Percentiles rank a stretch among this genome's conserved stretches.
These are phyloP conservation scores for Botrytis deweyae DNA, from an alignment of 2,329 filamentous ascomycete genomes.

Conservation along the genomic window DNA sequence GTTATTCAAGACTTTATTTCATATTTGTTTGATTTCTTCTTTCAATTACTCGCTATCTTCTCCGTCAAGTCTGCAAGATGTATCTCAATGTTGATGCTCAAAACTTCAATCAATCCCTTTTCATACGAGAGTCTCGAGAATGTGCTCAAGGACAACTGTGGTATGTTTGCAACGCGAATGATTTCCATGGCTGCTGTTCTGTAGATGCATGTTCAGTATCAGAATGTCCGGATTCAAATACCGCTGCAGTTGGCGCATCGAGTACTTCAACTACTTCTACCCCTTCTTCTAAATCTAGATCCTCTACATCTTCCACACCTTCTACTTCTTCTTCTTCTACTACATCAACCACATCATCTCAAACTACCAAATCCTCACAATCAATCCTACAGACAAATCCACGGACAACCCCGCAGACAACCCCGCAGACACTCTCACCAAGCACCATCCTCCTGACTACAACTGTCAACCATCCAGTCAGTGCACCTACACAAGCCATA, in stretches of 20 bases:
- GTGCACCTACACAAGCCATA: not conserved
- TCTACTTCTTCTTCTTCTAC: not conserved
- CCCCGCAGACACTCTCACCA: slow-evolving; percentile 2
- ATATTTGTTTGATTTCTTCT: not conserved
- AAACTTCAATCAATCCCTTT: slow-evolving; percentile 1
- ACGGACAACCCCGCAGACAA: not conserved
- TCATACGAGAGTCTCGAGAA: slow-evolving; percentile 15
- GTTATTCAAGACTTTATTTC: not conserved
- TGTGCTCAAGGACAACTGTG: slow-evolving; percentile 10
- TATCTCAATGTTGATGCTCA: slow-evolving; percentile 7
- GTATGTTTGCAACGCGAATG: slow-evolving; percentile 11
- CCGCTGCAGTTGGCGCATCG: slow-evolving; percentile 2
- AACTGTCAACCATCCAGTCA: not conserved
- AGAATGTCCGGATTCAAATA: slow-evolving; percentile 16
- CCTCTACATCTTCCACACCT: not conserved
- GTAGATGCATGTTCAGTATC: slow-evolving; percentile 18
- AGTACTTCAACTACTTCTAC: not conserved
- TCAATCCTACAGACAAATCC: slow-evolving; percentile 5
- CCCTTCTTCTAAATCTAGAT: not conserved
- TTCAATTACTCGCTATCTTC: not conserved
- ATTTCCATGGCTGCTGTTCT: slow-evolving; percentile 19
- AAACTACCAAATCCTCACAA: not conserved
- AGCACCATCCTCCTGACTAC: not conserved
- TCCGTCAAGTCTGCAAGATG: slow-evolving; percentile 9
- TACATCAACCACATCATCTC: not conserved